Percentiles rank a stretch among this genome's conserved stretches.
These are phyloP conservation scores for Puccinia polysora DNA, from an alignment of 1,284 basidiomycete species.

Conservation along the genomic window DNA sequence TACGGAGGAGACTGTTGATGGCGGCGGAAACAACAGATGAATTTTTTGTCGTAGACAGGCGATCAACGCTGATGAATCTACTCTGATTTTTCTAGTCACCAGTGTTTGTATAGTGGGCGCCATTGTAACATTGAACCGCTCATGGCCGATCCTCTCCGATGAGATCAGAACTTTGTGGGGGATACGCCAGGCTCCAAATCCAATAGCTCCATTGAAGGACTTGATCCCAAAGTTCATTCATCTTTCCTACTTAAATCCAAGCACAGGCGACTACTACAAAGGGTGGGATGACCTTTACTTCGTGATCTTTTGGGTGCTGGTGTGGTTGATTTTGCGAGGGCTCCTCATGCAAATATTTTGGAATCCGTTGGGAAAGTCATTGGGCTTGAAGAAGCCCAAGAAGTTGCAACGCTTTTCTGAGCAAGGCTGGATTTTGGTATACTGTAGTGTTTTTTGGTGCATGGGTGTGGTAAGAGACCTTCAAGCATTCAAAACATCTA, in stretches of 20 bases:
- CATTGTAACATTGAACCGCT: background rate
- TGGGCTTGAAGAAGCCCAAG: background rate
- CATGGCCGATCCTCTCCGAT: constrained; percentile 23
- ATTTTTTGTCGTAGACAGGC: no score
- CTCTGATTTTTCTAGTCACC: background rate
- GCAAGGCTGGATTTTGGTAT: constrained; percentile 35
- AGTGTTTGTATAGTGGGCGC: background rate
- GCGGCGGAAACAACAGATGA: no score
- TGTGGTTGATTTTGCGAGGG: constrained; percentile 32
- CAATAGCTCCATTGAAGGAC: constrained; percentile 16
- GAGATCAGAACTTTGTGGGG: background rate
- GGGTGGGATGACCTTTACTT: constrained; percentile 42
- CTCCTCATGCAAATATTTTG: constrained; percentile 29
- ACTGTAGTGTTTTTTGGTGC: constrained; percentile 34
- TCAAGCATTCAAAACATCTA: background rate
- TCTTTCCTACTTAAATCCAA: constrained; percentile 35
- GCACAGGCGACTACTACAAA: constrained; percentile 27
- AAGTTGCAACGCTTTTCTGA: constrained; percentile 40
- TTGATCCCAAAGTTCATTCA: constrained; percentile 33
- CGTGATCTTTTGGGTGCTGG: constrained; percentile 30
- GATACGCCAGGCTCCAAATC: constrained; percentile 12
- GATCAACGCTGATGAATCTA: background rate
- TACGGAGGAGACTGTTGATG: background rate
- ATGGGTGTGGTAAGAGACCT: constrained; percentile 23
- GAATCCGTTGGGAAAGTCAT: constrained; percentile 11